Percentiles rank a stretch among this genome's conserved stretches.
Conservation (phyloP, 805 yeast genomes). For the Myxozyma nipponensis region DNA sequence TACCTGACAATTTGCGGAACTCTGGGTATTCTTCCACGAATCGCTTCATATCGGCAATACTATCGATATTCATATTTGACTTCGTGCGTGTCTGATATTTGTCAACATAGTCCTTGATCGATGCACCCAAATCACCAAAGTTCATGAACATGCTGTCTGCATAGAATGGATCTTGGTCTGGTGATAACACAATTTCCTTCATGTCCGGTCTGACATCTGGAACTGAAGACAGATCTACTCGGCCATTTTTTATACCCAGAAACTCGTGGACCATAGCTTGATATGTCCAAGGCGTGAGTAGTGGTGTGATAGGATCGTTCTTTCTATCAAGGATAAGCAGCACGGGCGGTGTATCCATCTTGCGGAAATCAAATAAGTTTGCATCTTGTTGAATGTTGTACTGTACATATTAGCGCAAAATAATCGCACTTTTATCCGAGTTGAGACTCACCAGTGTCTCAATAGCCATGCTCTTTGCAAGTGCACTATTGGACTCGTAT, state of each 20-base stretch:
- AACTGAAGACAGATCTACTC: slow-evolving; percentile 60
- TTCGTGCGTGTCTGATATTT: slow-evolving; percentile 78
- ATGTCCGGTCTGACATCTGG: slow-evolving; percentile 58
- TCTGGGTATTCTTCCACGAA: slow-evolving; percentile 93
- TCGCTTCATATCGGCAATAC: slow-evolving; percentile 84
- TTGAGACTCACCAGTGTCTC: no score
- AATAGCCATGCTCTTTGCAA: slow-evolving; percentile 64
- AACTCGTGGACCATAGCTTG: slow-evolving; percentile 97
- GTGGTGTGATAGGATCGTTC: slow-evolving; percentile 90
- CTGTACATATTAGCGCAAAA: no score
- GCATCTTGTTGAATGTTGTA: slow-evolving; percentile 37
- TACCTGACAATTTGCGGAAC: slow-evolving; percentile 78
- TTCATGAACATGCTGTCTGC: slow-evolving; percentile 78
- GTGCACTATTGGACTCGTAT: slow-evolving; percentile 64
- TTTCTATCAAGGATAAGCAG: slow-evolving; percentile 75
- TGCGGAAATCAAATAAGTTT: slow-evolving; percentile 64
- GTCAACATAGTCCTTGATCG: slow-evolving; percentile 77
- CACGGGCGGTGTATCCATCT: slow-evolving; percentile 64
- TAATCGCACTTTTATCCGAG: no score
- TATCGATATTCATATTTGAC: slow-evolving; percentile 63
- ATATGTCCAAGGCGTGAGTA: slow-evolving; percentile 94
- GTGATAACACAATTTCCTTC: slow-evolving; percentile 59
- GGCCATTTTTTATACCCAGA: slow-evolving; percentile 74
- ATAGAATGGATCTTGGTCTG: slow-evolving; percentile 72
- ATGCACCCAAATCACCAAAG: slow-evolving; percentile 91